Evolutionary conservation across 2,329 filamentous ascomycete genomes (phyloP).

Genomic region (Coniochaeta sp.): DNA sequence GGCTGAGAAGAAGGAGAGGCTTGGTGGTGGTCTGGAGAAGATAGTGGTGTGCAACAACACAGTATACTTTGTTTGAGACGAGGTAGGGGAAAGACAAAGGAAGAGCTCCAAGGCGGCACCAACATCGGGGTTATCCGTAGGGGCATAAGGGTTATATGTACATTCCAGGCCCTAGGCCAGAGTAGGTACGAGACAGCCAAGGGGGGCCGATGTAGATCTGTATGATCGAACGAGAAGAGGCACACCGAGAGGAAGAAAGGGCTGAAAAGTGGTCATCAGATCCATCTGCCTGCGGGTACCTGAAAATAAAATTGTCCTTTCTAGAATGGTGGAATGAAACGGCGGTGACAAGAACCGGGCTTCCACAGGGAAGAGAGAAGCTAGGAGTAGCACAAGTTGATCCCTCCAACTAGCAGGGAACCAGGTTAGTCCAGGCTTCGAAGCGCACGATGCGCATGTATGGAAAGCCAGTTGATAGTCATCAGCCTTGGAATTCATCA

Average conservation of each 20-base stretch:
- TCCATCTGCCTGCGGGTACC: conserved; percentile 5
- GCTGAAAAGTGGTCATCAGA: conserved; percentile 2
- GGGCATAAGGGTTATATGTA: not conserved
- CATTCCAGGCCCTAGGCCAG: not conserved
- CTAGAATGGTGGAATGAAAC: conserved; percentile 14
- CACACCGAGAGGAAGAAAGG: not conserved
- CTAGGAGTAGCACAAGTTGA: conserved; percentile 11
- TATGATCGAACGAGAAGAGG: not conserved
- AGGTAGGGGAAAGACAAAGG: not conserved
- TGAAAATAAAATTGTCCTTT: conserved; percentile 13
- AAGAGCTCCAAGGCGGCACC: not conserved
- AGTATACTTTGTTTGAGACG: not conserved
- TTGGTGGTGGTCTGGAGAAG: not conserved
- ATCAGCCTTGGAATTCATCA: conserved; percentile 7
- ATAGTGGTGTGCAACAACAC: not conserved
- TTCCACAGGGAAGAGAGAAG: conserved; percentile 6
- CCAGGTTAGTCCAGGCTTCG: conserved; percentile 15
- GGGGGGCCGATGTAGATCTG: not conserved
- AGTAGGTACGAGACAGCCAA: not conserved
- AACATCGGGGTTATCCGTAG: not conserved
- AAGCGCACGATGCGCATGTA: conserved; percentile 9
- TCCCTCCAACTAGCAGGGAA: conserved; percentile 12
- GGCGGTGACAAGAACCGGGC: conserved; percentile 17
- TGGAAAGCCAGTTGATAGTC: conserved; percentile 8
- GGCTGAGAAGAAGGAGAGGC: not conserved